Conservation (phyloP, 805 yeast species). For the Candida ficus region DNA sequence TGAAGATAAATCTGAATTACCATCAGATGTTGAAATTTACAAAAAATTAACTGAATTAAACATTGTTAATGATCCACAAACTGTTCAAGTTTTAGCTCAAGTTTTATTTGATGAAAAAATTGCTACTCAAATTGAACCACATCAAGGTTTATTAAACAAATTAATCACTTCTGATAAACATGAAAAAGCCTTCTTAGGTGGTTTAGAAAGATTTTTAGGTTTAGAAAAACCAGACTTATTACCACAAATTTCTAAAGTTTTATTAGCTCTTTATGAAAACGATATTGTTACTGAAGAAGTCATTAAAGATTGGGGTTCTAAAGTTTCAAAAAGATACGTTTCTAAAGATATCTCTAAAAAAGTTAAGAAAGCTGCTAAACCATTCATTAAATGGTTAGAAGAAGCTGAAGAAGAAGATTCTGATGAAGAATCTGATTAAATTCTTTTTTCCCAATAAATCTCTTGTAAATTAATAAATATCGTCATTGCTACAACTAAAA, state of each 20-base stretch:
- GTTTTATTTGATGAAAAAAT: conserved; percentile 77
- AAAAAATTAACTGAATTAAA: conserved; percentile 82
- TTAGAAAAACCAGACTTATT: conserved; percentile 69
- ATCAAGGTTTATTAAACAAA: conserved; percentile 79
- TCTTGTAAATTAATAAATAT: conserved; percentile 1
- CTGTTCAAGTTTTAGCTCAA: conserved; percentile 91
- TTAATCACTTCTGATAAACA: conserved; percentile 60
- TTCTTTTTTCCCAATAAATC: background rate
- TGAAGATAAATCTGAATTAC: conserved; percentile 54
- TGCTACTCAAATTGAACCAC: conserved; percentile 64
- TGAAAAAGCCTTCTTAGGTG: conserved; percentile 91
- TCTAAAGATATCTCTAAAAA: conserved; percentile 88
- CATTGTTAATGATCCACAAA: conserved; percentile 63
- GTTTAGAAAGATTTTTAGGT: conserved; percentile 90
- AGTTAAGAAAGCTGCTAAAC: conserved; percentile 94
- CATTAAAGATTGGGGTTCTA: conserved; percentile 79
- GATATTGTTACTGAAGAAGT: conserved; percentile 85
- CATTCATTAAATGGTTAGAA: conserved; percentile 90
- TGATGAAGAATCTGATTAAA: conserved; percentile 24
- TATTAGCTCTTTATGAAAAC: conserved; percentile 74
- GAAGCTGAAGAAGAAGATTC: conserved; percentile 83
- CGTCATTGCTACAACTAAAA: too few species aligned
- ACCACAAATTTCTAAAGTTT: conserved; percentile 71
- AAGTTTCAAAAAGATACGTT: conserved; percentile 88
- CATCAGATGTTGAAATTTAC: conserved; percentile 85